Evolutionary conservation across 768 basidiomycete genomes (phyloP), one percentile per base, ranked within the genome.

Genomic region (Brasilioporus rufonigricans): DNA sequence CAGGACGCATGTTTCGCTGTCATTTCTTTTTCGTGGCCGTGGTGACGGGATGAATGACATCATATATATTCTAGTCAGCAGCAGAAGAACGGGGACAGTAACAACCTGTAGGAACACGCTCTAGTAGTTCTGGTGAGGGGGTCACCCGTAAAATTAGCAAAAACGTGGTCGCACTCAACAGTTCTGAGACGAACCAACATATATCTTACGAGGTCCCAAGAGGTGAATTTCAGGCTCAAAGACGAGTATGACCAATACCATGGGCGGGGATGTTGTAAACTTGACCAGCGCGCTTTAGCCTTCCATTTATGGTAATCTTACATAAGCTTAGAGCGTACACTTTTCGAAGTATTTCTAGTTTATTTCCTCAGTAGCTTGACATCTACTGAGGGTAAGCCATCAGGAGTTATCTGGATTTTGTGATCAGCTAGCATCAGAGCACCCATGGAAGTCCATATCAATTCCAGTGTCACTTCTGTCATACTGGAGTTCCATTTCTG

Each of bases 1-100:
- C 16, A 97, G 72, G 35, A 67, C 70, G 57, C 80, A 81, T 56
- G 60, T 76, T 44, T 68, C 61, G 8, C 41, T 36, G 1, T 56
- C 53, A 11, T 31, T 56, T 53, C 57, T 58, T 41, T 45, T 55
- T n/a, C 53, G 57, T 33, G 50, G 40, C 41, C 60, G 63, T 50
- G 61, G 40, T 9, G 50, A 19, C 18, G 40, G 26, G 3, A 19
- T 57, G 58, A 49, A 53, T 19, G 68, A 29, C 35, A 68, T 52
- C 27, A 61, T 23, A 52, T 48, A 64, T 47, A 56, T 24, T 40
- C 67, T 68, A 23, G 56, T 50, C 6, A 60, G 29, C 33, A 70
- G 32, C 9, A 70, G 39, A 33, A 60, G n/a, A 23, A 46, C 4
- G 27, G 64, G 18, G 16, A 46, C 11, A 2, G 43, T 14, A 44